Conservation (phyloP, 768 basidiomycete genomes). For the Pisolithus microcarpus region DNA sequence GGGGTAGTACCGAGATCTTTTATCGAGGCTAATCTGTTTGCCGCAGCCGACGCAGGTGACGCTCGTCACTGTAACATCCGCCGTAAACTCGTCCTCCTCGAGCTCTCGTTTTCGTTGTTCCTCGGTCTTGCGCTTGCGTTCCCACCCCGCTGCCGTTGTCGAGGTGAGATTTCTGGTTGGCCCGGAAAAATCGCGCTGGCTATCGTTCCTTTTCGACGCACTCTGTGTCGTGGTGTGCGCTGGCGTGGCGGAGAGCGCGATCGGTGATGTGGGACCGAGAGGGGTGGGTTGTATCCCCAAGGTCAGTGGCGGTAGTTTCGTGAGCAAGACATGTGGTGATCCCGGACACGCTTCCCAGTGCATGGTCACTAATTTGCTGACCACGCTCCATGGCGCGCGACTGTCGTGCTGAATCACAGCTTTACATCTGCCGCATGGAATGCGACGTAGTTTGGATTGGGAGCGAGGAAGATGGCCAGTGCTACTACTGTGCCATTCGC, state of each 20-base stretch:
- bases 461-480: background rate
- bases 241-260: conserved; percentile 7
- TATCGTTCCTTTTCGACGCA: background rate
- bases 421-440: conserved; percentile 24
- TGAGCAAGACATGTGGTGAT: conserved; percentile 12
- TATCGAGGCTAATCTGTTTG: conserved; percentile 29
- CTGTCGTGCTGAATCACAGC: conserved; percentile 21
- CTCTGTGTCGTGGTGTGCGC: background rate
- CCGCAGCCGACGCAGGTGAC: conserved; percentile 25
- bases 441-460: conserved; percentile 1
- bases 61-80: conserved; percentile 17
- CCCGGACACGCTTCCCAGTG: conserved; percentile 23
- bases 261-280: conserved; percentile 5
- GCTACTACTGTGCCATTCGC: background rate
- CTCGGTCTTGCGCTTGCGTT: conserved; percentile 23
- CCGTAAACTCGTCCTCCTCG: conserved; percentile 23
- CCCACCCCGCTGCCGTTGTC: conserved; percentile 15
- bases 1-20: conserved; percentile 29
- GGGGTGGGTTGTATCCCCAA: conserved; percentile 4
- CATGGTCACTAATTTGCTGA: conserved; percentile 21
- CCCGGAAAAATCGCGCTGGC: background rate
- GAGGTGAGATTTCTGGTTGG: conserved; percentile 1
- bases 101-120: conserved; percentile 21
- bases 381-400: conserved; percentile 18
- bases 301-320: conserved; percentile 5